Evolutionary conservation across 2,329 filamentous ascomycete genomes (phyloP).

Genomic region (Reticulascus tulasneorum): DNA sequence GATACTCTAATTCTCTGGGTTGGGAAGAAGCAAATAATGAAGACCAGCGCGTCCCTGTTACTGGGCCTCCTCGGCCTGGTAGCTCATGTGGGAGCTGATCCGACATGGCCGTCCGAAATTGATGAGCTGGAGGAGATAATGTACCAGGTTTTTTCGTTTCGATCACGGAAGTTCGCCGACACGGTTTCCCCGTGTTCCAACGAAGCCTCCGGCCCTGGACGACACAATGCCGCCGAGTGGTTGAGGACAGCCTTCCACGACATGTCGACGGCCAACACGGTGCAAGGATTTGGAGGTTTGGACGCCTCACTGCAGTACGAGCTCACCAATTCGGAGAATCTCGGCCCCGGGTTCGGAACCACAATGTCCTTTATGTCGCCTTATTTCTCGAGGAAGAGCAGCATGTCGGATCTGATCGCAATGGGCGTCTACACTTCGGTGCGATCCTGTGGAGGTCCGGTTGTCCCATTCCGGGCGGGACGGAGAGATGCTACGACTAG

Average conservation of each 20-base stretch:
- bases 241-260: slow-evolving; percentile 59
- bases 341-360: slow-evolving; percentile 50
- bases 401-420: slow-evolving; percentile 55
- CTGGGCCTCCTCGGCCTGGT: slow-evolving; percentile 33
- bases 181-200: slow-evolving; percentile 54
- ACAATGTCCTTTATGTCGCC: slow-evolving; percentile 51
- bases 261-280: slow-evolving; percentile 51
- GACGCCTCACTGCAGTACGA: slow-evolving; percentile 60
- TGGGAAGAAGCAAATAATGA: slow-evolving; percentile 20
- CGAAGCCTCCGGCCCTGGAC: slow-evolving; percentile 48
- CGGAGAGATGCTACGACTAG: slow-evolving; percentile 48
- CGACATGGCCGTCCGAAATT: slow-evolving; percentile 56
- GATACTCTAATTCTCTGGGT: background rate
- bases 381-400: slow-evolving; percentile 46
- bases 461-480: slow-evolving; percentile 49
- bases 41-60: slow-evolving; percentile 19
- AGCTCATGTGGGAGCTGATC: slow-evolving; percentile 36
- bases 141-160: slow-evolving; percentile 53
- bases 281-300: slow-evolving; percentile 46
- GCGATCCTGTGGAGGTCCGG: slow-evolving; percentile 54
- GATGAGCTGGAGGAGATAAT: slow-evolving; percentile 64
- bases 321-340: slow-evolving; percentile 50
- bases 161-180: slow-evolving; percentile 50
- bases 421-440: slow-evolving; percentile 55
- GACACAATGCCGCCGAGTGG: slow-evolving; percentile 59